These are phyloP conservation scores for Penicillium janthinellum DNA, from an alignment of 2,329 filamentous ascomycete species.

Conservation along the genomic window DNA sequence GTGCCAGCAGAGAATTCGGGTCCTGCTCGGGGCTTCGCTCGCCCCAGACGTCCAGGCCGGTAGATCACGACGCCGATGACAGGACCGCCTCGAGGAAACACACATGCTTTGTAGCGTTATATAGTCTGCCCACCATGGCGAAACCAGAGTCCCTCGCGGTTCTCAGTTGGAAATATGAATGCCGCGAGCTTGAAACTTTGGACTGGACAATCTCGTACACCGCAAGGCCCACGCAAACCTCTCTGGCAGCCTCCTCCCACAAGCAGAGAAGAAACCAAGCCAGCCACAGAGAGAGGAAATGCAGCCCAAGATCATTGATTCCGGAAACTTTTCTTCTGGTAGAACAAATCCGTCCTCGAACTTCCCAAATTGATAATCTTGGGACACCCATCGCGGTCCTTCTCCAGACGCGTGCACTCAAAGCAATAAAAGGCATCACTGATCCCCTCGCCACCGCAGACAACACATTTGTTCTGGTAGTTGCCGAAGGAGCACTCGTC, in stretches of 20 bases:
- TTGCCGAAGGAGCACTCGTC: slow-evolving; percentile 99
- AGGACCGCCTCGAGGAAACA: neutral
- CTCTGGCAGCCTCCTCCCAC: slow-evolving; percentile 10
- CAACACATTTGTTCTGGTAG: slow-evolving; percentile 99
- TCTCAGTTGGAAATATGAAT: neutral
- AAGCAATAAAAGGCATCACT: slow-evolving; percentile 99
- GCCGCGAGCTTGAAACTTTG: neutral
- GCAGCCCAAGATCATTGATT: slow-evolving; percentile 40
- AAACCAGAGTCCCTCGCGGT: slow-evolving; percentile 4
- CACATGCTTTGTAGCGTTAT: slow-evolving; percentile 2
- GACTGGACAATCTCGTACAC: slow-evolving; percentile 4
- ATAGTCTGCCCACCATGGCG: slow-evolving; percentile 6
- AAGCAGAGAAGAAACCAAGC: slow-evolving; percentile 9
- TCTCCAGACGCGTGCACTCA: slow-evolving; percentile 94
- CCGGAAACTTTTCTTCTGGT: slow-evolving; percentile 67
- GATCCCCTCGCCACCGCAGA: slow-evolving; percentile 97
- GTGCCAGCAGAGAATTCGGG: slow-evolving; percentile 51
- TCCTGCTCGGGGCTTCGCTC: slow-evolving; percentile 59
- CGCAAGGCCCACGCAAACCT: slow-evolving; percentile 7
- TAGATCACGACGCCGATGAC: slow-evolving; percentile 26
- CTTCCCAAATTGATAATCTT: slow-evolving; percentile 99
- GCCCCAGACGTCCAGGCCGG: slow-evolving; percentile 64
- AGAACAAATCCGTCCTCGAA: slow-evolving; percentile 87
- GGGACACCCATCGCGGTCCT: slow-evolving; percentile 94
- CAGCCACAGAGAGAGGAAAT: slow-evolving; percentile 7